phyloP scores from a whole-genome alignment of 768 basidiomycete genomes.

The Leccinum subgranulosum region DNA sequence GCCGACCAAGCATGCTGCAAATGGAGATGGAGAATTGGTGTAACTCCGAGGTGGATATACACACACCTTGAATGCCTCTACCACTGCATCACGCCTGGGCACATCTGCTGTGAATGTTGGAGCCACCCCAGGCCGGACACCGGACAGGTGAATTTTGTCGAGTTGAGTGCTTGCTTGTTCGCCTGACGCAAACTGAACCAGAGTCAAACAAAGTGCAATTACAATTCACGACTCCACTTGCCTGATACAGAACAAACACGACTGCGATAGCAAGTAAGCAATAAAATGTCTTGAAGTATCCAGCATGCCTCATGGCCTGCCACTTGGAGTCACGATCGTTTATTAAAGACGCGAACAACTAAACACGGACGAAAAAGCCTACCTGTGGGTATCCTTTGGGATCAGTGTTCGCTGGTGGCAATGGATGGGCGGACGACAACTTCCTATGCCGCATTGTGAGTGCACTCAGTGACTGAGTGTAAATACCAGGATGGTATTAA shows the following conservation, averaged over 20 bases:
- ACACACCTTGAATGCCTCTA: slow-evolving; percentile 75
- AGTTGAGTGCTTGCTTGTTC: slow-evolving; percentile 3
- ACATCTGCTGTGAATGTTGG: slow-evolving; percentile 51
- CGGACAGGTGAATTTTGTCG: slow-evolving; percentile 8
- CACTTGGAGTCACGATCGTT: background rate
- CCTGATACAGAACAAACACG: slow-evolving; percentile 20
- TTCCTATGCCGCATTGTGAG: slow-evolving; percentile 26
- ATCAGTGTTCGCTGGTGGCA: background rate
- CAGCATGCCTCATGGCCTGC: slow-evolving; percentile 2
- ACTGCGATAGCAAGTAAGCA: slow-evolving; percentile 5
- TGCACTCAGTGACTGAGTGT: background rate
- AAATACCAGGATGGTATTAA: background rate
- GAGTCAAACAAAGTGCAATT: background rate
- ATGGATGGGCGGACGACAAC: background rate
- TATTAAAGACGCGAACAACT: background rate
- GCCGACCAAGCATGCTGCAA: slow-evolving; percentile 79
- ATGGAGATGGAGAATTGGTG: slow-evolving; percentile 10
- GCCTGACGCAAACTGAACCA: slow-evolving; percentile 17
- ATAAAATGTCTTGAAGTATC: slow-evolving; percentile 8
- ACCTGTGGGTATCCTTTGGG: slow-evolving; percentile 7
- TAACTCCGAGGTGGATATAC: slow-evolving; percentile 17
- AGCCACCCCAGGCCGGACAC: slow-evolving; percentile 15
- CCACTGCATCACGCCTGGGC: slow-evolving; percentile 63
- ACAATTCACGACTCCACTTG: background rate
- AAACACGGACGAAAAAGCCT: background rate